Conservation (phyloP, 2,329 filamentous ascomycete genomes). For the Phoma sp. region DNA sequence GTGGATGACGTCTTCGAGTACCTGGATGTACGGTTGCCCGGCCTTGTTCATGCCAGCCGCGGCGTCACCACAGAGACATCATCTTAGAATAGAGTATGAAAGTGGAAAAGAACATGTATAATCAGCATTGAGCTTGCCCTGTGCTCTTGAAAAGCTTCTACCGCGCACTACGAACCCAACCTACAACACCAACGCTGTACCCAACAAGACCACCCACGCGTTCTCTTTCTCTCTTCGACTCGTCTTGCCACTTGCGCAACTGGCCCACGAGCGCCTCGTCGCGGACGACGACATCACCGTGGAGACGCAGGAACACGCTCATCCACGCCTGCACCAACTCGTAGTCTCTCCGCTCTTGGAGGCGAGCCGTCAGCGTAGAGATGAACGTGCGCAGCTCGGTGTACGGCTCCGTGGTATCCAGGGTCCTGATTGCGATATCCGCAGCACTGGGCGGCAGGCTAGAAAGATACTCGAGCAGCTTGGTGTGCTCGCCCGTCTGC, state of each 20-base stretch:
- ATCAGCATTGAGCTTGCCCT: too few relatives aligned
- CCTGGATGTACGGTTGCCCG: not conserved
- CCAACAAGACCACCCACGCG: slow-evolving; percentile 80
- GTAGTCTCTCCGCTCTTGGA: slow-evolving; percentile 79
- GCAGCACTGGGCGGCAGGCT: slow-evolving; percentile 82
- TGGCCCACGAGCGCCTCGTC: slow-evolving; percentile 63
- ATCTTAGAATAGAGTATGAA: too few relatives aligned
- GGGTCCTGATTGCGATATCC: slow-evolving; percentile 88
- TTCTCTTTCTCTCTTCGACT: slow-evolving; percentile 74
- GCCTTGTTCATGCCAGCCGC: too few relatives aligned
- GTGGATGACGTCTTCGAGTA: slow-evolving; percentile 5
- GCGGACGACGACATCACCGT: slow-evolving; percentile 67
- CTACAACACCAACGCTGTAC: slow-evolving; percentile 86
- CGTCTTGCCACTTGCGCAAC: slow-evolving; percentile 73
- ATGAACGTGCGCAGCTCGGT: slow-evolving; percentile 83
- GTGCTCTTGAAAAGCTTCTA: too few relatives aligned
- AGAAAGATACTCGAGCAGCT: slow-evolving; percentile 78
- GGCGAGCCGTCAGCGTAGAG: slow-evolving; percentile 74
- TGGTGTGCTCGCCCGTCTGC: slow-evolving; percentile 67
- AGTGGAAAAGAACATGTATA: too few relatives aligned
- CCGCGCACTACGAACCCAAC: slow-evolving; percentile 71
- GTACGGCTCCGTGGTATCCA: slow-evolving; percentile 62
- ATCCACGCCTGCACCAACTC: slow-evolving; percentile 98
- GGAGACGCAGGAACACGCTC: slow-evolving; percentile 86
- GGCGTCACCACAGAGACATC: too few relatives aligned